Evolutionary conservation across 257 asterid species (phyloP), one percentile per base, ranked within the genome.

Genomic region (Fraxinus cuspidata): DNA sequence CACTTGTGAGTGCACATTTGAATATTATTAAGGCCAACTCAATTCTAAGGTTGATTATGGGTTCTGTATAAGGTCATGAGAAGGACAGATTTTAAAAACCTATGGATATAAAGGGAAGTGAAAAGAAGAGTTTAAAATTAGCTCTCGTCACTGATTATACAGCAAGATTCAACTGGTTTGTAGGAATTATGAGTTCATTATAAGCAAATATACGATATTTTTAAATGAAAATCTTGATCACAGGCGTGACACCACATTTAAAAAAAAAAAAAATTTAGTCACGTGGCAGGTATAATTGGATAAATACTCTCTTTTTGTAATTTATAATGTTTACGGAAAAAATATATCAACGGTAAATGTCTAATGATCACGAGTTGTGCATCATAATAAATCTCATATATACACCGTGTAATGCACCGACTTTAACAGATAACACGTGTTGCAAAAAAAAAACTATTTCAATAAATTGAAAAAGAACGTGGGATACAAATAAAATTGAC

Each of bases 401-500:
- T 12, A 42, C 51, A 12, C 18, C 4, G 4, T 2, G 0, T 44
- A 44, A 13, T 44, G 53, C 53, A 44, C 5, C 3, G 5, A 44
- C 53, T 44, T 44, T 44, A 44, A 13, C 18, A 44, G 18, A 3
- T 44, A 44, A 44, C 53, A 44, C 18, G 16, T 44, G 53, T 44
- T 44, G 3, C 19, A 44, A 31, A 28, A 51, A 2, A 35, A 35
- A 35, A 5, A 40, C 13, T 0, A 16, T 40, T 11, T 38, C 21
- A 66, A 75, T 32, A 19, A 40, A 23, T 1, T 8, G 23, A 66
- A 23, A 65, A 29, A 37, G 16, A 67, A 44, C 18, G 51, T 42
- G 51, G 51, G 70, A 31, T 37, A 71, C 40, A 71, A 70, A 74
- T 32, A 64, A 27, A 74, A 75, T 3, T 3, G 71, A n/a, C 70